phyloP scores from a whole-genome alignment of 306 rosid genomes.

The Quercus glauca region DNA sequence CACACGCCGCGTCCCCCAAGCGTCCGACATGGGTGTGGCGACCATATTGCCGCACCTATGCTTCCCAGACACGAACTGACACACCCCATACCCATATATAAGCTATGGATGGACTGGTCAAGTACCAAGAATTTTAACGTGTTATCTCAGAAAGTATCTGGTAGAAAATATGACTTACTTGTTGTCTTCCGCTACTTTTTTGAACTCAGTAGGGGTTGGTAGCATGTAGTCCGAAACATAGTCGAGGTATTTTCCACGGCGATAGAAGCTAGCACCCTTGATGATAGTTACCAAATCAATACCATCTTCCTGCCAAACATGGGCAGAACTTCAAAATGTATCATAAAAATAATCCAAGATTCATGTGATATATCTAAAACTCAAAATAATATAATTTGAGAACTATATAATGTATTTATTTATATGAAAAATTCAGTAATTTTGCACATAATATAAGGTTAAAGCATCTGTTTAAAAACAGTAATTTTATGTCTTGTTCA shows the following conservation, averaged over 20 bases:
- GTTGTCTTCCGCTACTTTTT: slow-evolving; percentile 31
- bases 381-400: not conserved
- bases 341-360: not conserved
- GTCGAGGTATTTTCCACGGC: slow-evolving; percentile 63
- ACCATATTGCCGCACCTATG: too few relatives aligned
- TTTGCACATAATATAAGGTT: not conserved
- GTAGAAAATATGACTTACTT: slow-evolving; percentile 30
- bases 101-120: not conserved
- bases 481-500: not conserved
- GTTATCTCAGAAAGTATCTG: not conserved
- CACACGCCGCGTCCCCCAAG: too few relatives aligned
- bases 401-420: not conserved
- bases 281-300: slow-evolving; percentile 64
- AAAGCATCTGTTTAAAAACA: not conserved
- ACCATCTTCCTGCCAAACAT: slow-evolving; percentile 59
- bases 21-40: too few relatives aligned
- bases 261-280: slow-evolving; percentile 67
- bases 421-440: not conserved
- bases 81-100: not conserved
- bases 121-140: not conserved
- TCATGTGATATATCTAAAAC: not conserved
- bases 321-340: not conserved
- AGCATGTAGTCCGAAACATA: slow-evolving; percentile 66
- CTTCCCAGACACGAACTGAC: not conserved
- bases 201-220: slow-evolving; percentile 54